Evolutionary conservation across 2,329 filamentous ascomycete species (phyloP), one percentile per base, ranked within the genome.

Genomic region (Botrytis galanthina): DNA sequence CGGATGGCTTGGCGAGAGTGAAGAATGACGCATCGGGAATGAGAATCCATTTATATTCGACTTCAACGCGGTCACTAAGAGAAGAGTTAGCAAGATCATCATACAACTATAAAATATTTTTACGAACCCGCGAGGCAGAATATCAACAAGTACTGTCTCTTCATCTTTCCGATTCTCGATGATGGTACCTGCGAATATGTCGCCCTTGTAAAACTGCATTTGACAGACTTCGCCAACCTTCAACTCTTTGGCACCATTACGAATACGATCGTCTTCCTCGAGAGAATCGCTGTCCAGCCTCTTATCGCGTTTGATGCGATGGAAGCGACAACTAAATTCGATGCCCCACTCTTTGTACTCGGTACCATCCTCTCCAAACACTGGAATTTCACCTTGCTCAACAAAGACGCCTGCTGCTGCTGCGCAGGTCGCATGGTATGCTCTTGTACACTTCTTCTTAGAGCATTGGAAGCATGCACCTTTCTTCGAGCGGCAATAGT

Each of bases 381-480:
- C 92, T 0, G 94, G 93, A 44, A 97, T 91, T 51, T 94, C 90
- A 44, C 93, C 93, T 78, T 94, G 90, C 81, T 99, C 95, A 67
- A 98, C 91, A 80, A 97, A 93, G 2, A 98, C 94, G 73, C 96
- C 96, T 51, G 95, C 95, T 35, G 95, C 91, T 12, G 94, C 92
- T 4, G 96, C 96, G 81, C 96, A 99, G 1, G 95, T 98, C 26
- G 95, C 93, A 81, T 99, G 96, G 83, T 98, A 99, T 14, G 95
- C 92, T 76, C 96, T 88, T 6, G 93, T 92, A 79, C 96, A 99
- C 82, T 97, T 98, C 85, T 95, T 95, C 78, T 94, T 92, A 1
- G 94, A 97, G 83, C 96, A 99, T 82, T 98, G 95, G 84, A 99
- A 97, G 83, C 95, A 98, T 26, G 94, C 94, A n/a, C 96, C 96